phyloP scores from a whole-genome alignment of 495 filamentous ascomycete species.

The Penicillium pulvis region DNA sequence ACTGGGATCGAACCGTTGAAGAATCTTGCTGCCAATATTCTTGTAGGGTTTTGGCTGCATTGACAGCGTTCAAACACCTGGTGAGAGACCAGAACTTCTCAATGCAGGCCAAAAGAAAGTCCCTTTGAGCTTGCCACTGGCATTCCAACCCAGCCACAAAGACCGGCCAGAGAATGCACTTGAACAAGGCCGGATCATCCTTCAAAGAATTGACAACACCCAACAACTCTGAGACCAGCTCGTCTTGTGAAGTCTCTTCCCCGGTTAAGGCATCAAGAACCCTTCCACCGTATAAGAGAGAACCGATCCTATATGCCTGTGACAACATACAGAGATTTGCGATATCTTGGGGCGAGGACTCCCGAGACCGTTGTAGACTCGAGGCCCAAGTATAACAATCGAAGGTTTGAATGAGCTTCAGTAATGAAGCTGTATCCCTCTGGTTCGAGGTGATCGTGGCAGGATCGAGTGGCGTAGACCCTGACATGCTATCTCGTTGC shows the following conservation, averaged over 20 bases:
- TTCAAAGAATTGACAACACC: constrained; percentile 45
- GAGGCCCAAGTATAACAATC: constrained; percentile 39
- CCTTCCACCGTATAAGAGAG: constrained; percentile 35
- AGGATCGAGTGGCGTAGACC: constrained; percentile 1
- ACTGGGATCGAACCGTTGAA: constrained; percentile 19
- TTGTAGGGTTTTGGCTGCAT: constrained; percentile 32
- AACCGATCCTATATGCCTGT: constrained; percentile 35
- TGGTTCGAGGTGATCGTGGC: constrained; percentile 9
- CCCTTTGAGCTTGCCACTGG: constrained; percentile 25
- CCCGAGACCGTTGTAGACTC: constrained; percentile 32
- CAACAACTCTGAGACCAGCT: constrained; percentile 45
- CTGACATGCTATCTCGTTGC: constrained; percentile 35
- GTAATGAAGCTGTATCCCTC: constrained; percentile 19
- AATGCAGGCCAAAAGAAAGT: constrained; percentile 30
- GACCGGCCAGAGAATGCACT: constrained; percentile 60
- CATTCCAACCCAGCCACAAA: constrained; percentile 58
- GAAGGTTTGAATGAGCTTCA: constrained; percentile 30
- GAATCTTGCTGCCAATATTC: constrained; percentile 30
- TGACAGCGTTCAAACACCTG: constrained; percentile 42
- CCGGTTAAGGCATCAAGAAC: constrained; percentile 32
- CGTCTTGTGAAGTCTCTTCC: constrained; percentile 23
- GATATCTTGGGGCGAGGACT: constrained; percentile 26
- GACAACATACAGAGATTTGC: constrained; percentile 27
- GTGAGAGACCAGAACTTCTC: constrained; percentile 42
- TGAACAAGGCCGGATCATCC: constrained; percentile 50